Conservation (phyloP, 352 stramenopile genomes). For the Phytophthora melonis region DNA sequence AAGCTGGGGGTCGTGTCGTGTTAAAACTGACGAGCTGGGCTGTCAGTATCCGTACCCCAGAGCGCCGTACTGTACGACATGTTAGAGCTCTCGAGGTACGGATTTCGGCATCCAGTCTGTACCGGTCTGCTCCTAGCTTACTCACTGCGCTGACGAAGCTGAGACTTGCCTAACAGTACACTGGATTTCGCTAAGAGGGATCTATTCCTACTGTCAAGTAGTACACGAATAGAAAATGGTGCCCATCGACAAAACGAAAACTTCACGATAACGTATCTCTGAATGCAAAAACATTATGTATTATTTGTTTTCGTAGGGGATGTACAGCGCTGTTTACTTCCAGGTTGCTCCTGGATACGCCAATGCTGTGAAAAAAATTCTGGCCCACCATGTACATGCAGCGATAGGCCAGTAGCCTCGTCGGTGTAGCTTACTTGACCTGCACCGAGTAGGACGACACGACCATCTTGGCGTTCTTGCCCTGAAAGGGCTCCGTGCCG, state of each 20-base stretch:
- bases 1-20: no score
- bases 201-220: no score
- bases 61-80: no score
- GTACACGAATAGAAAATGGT: neutral
- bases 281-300: neutral
- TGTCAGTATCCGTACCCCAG: no score
- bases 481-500: constrained; percentile 48
- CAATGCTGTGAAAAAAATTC: no score
- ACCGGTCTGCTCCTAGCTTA: neutral
- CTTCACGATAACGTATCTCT: neutral
- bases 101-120: neutral
- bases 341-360: no score
- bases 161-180: neutral
- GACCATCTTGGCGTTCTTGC: constrained; percentile 36
- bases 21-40: no score
- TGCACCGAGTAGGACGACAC: constrained; percentile 38
- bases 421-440: constrained; percentile 19
- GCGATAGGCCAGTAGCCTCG: no score
- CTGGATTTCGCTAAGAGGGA: neutral
- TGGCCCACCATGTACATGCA: no score
- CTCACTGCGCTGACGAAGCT: no score
- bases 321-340: neutral
- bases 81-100: no score
- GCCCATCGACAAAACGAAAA: neutral
- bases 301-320: neutral